Conservation (phyloP, 495 filamentous ascomycete genomes). For the Chlorociboria aeruginascens region DNA sequence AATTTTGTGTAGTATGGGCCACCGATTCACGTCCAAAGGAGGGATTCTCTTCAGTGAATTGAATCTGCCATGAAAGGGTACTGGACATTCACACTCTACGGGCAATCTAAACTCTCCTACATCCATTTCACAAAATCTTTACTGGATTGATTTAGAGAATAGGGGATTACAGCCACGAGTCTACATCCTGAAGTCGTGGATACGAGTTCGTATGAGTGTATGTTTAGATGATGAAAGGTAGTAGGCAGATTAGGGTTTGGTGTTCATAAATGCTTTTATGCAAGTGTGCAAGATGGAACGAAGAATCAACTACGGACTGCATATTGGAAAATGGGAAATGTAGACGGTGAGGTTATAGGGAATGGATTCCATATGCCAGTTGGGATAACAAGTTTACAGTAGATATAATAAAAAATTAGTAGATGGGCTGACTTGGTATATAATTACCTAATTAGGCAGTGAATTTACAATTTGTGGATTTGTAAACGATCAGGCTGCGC, state of each 20-base stretch:
- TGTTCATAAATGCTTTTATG: neutral
- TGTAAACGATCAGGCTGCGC: too few species aligned
- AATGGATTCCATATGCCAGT: constrained; percentile 44
- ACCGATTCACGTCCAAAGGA: constrained; percentile 12
- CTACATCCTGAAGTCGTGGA: constrained; percentile 54
- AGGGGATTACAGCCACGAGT: constrained; percentile 39
- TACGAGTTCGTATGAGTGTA: neutral
- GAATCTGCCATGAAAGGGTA: constrained; percentile 23
- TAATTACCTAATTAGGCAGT: too few species aligned
- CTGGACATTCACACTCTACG: constrained; percentile 40
- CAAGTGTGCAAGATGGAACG: constrained; percentile 30
- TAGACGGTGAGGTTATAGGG: neutral
- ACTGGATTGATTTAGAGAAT: constrained; percentile 34
- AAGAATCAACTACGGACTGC: constrained; percentile 50
- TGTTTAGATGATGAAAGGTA: neutral
- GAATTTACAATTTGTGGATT: too few species aligned
- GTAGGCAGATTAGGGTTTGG: neutral
- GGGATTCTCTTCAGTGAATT: neutral
- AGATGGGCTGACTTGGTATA: too few species aligned
- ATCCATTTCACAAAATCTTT: constrained; percentile 48
- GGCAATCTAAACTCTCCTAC: constrained; percentile 56
- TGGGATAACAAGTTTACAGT: constrained; percentile 16
- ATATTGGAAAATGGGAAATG: constrained; percentile 21
- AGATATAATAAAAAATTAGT: too few species aligned
- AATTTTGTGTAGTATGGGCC: constrained; percentile 22